A percentile compares a stretch with the other conserved stretches of the same genome.
Evolutionary conservation across 805 yeast species (phyloP).

Genomic region (Spencermartinsiella europaea): DNA sequence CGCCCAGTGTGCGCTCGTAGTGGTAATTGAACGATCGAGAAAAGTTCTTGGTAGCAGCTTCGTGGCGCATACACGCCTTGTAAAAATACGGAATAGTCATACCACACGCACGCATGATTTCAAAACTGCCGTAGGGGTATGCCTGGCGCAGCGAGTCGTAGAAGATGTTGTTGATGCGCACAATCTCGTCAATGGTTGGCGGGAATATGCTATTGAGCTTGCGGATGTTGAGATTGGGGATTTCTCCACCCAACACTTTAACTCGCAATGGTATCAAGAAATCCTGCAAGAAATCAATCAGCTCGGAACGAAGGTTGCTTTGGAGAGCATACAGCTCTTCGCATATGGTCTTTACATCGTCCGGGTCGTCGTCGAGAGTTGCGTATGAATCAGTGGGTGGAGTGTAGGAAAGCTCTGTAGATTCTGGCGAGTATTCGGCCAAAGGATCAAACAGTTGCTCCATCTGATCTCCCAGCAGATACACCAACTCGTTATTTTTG

Average conservation of each 20-base stretch:
- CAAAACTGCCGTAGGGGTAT: conserved; percentile 62
- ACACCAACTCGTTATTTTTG: conserved; percentile 70
- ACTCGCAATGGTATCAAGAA: conserved; percentile 75
- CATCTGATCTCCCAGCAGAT: conserved; percentile 72
- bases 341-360: conserved; percentile 47
- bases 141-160: conserved; percentile 71
- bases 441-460: conserved; percentile 88
- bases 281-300: conserved; percentile 72
- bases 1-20: conserved; percentile 22
- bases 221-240: conserved; percentile 51
- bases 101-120: conserved; percentile 75
- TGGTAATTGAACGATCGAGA: conserved; percentile 42
- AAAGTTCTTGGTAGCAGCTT: conserved; percentile 79
- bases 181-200: conserved; percentile 91
- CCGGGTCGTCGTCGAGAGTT: conserved; percentile 29
- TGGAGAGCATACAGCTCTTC: conserved; percentile 67
- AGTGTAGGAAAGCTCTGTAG: conserved; percentile 62
- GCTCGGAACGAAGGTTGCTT: conserved; percentile 62
- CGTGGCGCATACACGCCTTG: conserved; percentile 89
- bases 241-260: conserved; percentile 50
- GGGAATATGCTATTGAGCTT: conserved; percentile 79
- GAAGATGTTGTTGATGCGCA: conserved; percentile 81
- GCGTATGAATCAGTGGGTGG: conserved; percentile 42
- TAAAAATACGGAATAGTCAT: conserved; percentile 83
- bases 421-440: conserved; percentile 88